Conservation (phyloP, 768 basidiomycete genomes). For the Suillus cothurnatus region DNA sequence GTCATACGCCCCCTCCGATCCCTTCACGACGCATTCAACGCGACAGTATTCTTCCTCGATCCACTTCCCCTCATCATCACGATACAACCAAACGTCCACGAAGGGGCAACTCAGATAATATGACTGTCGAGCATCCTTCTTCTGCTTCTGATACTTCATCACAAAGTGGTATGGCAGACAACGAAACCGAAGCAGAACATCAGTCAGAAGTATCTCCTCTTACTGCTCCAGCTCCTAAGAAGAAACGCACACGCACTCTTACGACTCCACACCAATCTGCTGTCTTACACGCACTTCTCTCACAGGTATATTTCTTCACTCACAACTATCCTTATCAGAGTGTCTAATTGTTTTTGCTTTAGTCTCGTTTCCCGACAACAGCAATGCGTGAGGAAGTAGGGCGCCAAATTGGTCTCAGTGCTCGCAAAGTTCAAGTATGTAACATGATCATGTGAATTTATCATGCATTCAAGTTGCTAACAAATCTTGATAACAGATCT, state of each 20-base stretch:
- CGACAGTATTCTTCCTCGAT: slow-evolving; percentile 15
- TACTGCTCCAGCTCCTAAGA: slow-evolving; percentile 40
- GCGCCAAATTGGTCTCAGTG: slow-evolving; percentile 83
- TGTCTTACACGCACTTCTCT: slow-evolving; percentile 84
- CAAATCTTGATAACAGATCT: slow-evolving; percentile 55
- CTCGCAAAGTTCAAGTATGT: slow-evolving; percentile 87
- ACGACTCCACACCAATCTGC: slow-evolving; percentile 89
- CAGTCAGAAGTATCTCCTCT: slow-evolving; percentile 41
- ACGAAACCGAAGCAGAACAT: slow-evolving; percentile 52
- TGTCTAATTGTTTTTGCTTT: slow-evolving; percentile 3
- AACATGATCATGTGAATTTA: slow-evolving; percentile 3
- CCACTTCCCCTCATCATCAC: not conserved
- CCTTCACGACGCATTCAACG: slow-evolving; percentile 24
- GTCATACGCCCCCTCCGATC: slow-evolving; percentile 13
- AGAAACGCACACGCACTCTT: slow-evolving; percentile 82
- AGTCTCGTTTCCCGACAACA: slow-evolving; percentile 91
- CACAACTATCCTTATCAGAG: not conserved
- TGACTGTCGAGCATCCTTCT: slow-evolving; percentile 29
- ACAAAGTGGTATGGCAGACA: slow-evolving; percentile 61
- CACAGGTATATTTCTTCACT: slow-evolving; percentile 57
- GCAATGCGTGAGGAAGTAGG: slow-evolving; percentile 88
- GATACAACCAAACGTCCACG: slow-evolving; percentile 23
- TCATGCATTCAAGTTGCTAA: slow-evolving; percentile 12
- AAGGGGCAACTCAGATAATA: slow-evolving; percentile 11
- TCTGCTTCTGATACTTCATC: slow-evolving; percentile 45